These are phyloP conservation scores for Nakaseomyces uthaithaninus DNA, from an alignment of 1,139 yeast genomes.

Conservation along the genomic window DNA sequence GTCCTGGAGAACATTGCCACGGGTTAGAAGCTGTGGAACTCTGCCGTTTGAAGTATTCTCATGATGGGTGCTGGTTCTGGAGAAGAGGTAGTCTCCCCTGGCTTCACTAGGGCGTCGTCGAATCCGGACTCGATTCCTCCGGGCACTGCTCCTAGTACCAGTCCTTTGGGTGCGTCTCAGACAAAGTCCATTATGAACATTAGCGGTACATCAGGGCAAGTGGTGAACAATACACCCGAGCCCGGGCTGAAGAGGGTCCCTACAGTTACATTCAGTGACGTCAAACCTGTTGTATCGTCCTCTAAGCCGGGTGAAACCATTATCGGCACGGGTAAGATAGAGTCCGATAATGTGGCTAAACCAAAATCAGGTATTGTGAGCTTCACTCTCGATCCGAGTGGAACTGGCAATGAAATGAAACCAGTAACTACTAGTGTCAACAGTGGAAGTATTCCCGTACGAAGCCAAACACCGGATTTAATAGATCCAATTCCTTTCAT, in stretches of 20 bases:
- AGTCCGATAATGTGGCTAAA: no score
- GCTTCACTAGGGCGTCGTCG: no score
- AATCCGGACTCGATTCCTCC: no score
- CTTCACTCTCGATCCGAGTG: no score
- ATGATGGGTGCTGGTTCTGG: no score
- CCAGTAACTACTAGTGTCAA: neutral
- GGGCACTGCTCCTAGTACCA: no score
- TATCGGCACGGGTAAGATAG: neutral
- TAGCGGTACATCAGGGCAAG: conserved; percentile 32
- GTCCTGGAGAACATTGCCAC: no score
- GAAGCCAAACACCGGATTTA: conserved; percentile 1
- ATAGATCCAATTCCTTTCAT: conserved; percentile 4
- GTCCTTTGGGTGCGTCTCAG: conserved; percentile 7
- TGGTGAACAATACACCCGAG: conserved; percentile 31
- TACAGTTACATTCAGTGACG: conserved; percentile 32
- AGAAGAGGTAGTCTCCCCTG: no score
- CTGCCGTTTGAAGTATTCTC: no score
- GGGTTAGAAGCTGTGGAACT: no score
- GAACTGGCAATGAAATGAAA: no score
- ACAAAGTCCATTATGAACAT: conserved; percentile 33
- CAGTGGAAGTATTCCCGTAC: neutral
- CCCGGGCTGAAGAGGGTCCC: conserved; percentile 32
- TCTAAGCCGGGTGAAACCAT: conserved; percentile 39
- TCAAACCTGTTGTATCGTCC: conserved; percentile 30
- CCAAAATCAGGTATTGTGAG: no score